Evolutionary conservation across 345 rosid species (phyloP), one percentile per base, ranked within the genome.

Genomic region (Excoecaria cochinchinensis): DNA sequence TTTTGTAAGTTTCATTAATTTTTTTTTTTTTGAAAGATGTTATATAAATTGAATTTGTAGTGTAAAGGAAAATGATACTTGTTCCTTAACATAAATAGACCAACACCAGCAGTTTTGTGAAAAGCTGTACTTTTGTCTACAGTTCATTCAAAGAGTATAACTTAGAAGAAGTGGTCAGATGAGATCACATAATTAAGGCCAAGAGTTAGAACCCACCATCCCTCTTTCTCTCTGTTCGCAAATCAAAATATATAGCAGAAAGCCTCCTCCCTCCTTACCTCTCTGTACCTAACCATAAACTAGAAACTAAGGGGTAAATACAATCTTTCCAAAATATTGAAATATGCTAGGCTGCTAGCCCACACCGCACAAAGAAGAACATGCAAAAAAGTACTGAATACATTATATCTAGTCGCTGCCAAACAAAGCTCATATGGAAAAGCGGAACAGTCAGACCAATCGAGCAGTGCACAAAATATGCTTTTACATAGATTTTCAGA

Each of bases 251-350:
- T 8, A 4, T 42, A 42, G 46, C 46, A 42, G 8, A 8, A 1
- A 42, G 8, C 46, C 46, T 42, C 46, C 6, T 42, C 6, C 46
- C 46, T 42, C 46, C 8, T 42, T 42, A 8, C 0, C 46, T 42
- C 46, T 42, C 97, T 59, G 86, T 86, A 31, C 31, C 31, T 31
- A 31, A 31, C 31, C 47, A 47, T 39, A 67, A 67, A 22, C 21
- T 47, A 67, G 57, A 67, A 67, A 47, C 39, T 48, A 17, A 22
- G 9, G 17, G 10, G 1, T 10, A 40, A 40, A 44, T 64, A 16
- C 9, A 44, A 4, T 44, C 6, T 44, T 44, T 44, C 47, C 47
- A 44, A 44, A 44, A 44, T 44, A 15, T 53, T 53, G 16, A 19
- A 15, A 53, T 14, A 53, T 44, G 70, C 55, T n/a, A 46, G 48